A percentile compares a stretch with the other conserved stretches of the same genome.
These are phyloP conservation scores for Phytophthora pinifolia DNA, from an alignment of 352 stramenopile genomes.

Conservation along the genomic window DNA sequence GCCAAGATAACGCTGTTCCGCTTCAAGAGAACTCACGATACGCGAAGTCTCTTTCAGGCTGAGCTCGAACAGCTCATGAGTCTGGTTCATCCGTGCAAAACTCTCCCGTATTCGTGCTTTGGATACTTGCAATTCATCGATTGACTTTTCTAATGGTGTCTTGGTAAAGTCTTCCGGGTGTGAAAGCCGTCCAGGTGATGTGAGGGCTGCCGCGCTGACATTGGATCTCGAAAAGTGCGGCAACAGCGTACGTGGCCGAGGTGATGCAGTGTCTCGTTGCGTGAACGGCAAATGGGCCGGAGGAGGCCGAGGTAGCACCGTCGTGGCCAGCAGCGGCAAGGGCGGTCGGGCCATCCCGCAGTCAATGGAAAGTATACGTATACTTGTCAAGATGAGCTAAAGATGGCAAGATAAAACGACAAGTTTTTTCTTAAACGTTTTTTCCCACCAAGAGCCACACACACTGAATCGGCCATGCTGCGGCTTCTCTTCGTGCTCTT, in stretches of 20 bases:
- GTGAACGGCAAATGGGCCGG: conserved; percentile 16
- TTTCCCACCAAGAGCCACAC: too few species aligned
- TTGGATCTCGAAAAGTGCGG: conserved; percentile 36
- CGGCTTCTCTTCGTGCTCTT: background rate
- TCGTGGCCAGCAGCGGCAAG: conserved; percentile 14
- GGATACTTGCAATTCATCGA: conserved; percentile 20
- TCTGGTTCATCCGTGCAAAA: conserved; percentile 40
- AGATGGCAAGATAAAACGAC: conserved; percentile 14
- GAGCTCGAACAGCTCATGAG: conserved; percentile 31
- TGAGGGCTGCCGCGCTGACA: conserved; percentile 1
- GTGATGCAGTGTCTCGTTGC: conserved; percentile 12
- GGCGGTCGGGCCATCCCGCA: conserved; percentile 14
- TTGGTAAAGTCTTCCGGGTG: conserved; percentile 32
- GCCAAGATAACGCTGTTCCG: conserved; percentile 29
- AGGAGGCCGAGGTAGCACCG: conserved; percentile 15
- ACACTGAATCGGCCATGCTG: conserved; percentile 1
- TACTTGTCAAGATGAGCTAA: conserved; percentile 6
- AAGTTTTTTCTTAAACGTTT: too few species aligned
- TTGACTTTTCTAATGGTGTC: conserved; percentile 30
- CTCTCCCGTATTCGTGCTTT: conserved; percentile 22
- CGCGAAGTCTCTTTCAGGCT: conserved; percentile 31
- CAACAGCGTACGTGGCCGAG: conserved; percentile 12
- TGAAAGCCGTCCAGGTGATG: conserved; percentile 4
- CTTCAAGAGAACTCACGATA: conserved; percentile 23
- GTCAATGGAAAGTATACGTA: background rate